Base-by-base conservation (phyloP, 306 rosid species). In the Amphicarpaea edgeworthii region DNA sequence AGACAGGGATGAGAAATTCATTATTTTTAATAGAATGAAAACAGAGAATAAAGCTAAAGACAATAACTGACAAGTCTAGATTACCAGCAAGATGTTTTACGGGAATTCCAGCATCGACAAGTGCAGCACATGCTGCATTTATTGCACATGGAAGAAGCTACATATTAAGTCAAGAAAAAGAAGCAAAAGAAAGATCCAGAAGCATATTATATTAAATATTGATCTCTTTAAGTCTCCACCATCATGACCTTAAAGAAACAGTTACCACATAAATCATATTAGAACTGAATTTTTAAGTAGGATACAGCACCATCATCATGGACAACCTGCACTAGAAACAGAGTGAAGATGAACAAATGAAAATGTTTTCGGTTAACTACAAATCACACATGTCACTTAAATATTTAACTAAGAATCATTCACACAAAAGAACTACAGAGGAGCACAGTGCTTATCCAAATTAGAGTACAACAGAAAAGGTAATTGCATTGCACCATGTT, bases 241-340 rank as follows among this genome's bases (percentile, higher is more conserved):
- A 41, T 38, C 70, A 70, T 32, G 65, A 49, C 62, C 73, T 14
- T 42, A 65, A 8, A 6, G 38, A 71, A 45, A 72, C 34, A 75
- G 2, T 21, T 51, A 79, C 49, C 24, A 79, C n/a, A 61, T 17
- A 65, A 37, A 45, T 62, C 66, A 59, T 60, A 77, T 41, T 9
- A 58, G 46, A 85, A 86, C 28, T 10, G 30, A 60, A 79, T 12
- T 66, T 49, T 60, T 32, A 59, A 51, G 37, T 72, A 85, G 97
- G 98, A 94, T 94, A 94, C 98, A 77, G 95, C 93, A 53, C 98
- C 98, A 77, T 92, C 98, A 65, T 94, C 96, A 6, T 92, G 81
- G 74, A 92, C 87, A 84, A 94, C 98, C 98, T 94, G 93, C 93
- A 87, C 71, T 59, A 83, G 75, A 81, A 70, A 72, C 70, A 74